Evolutionary conservation across 2,329 filamentous ascomycete species (phyloP).

Genomic region (Ramularia endophylla): DNA sequence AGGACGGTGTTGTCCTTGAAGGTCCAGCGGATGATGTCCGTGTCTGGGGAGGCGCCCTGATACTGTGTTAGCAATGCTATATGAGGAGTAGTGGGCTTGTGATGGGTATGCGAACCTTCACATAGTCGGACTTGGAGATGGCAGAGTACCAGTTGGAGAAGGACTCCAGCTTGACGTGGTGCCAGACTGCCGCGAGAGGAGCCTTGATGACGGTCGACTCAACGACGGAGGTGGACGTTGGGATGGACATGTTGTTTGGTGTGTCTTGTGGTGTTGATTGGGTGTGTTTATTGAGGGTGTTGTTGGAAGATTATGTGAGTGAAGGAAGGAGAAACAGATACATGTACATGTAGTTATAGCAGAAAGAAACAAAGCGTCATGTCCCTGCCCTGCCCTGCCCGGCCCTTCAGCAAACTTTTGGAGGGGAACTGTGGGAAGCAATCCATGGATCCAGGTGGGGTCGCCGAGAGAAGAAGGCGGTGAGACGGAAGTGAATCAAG

Average conservation of each 20-base stretch:
- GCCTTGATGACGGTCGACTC: conserved; percentile 65
- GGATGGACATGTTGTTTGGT: conserved; percentile 40
- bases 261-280: conserved; percentile 3
- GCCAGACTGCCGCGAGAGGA: conserved; percentile 62
- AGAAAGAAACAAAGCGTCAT: not conserved
- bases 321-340: not conserved
- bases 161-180: conserved; percentile 66
- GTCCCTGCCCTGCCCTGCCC: no score
- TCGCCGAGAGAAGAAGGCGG: not conserved
- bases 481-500: no score
- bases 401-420: no score
- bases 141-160: conserved; percentile 63
- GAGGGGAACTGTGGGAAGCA: not conserved
- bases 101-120: conserved; percentile 54
- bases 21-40: conserved; percentile 62
- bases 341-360: no score
- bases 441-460: not conserved
- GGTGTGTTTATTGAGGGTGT: not conserved
- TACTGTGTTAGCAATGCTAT: no score
- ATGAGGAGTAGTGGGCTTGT: conserved; percentile 37
- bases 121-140: conserved; percentile 55
- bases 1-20: conserved; percentile 64
- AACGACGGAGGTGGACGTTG: conserved; percentile 60
- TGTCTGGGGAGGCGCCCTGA: conserved; percentile 22
- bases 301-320: no score